Conservation (phyloP, 1,284 basidiomycete species). For the Fomitopsis betulina region DNA sequence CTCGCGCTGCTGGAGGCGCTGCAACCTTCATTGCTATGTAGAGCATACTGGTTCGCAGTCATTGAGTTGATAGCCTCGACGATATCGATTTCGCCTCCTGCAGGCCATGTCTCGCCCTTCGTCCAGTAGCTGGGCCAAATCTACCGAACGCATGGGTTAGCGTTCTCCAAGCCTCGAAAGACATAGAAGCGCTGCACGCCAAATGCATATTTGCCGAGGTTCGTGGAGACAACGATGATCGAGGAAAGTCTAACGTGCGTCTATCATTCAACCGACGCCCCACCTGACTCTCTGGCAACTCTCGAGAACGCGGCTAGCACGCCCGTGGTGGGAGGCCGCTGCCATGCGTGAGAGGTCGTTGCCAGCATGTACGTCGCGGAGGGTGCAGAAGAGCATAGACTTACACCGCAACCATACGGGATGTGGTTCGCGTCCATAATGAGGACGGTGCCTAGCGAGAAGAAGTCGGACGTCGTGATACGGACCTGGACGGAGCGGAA, state of each 20-base stretch:
- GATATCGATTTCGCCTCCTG: conserved; percentile 55
- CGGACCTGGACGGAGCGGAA: conserved; percentile 33
- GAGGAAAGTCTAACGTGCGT: background rate
- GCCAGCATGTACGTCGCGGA: background rate
- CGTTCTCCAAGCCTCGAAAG: background rate
- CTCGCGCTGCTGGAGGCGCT: conserved; percentile 25
- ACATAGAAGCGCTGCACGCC: too few relatives aligned
- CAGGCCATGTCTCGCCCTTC: conserved; percentile 48
- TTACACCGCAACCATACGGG: conserved; percentile 51
- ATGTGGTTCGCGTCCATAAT: conserved; percentile 58
- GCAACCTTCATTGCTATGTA: conserved; percentile 40
- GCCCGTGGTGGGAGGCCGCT: background rate
- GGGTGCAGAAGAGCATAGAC: conserved; percentile 1
- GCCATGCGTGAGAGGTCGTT: background rate
- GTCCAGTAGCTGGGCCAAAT: conserved; percentile 58
- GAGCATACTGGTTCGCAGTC: conserved; percentile 41
- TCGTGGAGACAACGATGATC: background rate
- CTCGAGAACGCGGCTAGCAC: background rate
- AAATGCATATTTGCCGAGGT: too few relatives aligned
- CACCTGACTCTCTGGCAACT: background rate
- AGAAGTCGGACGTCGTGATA: conserved; percentile 44
- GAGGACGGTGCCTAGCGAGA: conserved; percentile 51
- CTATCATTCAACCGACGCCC: background rate
- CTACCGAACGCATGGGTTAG: background rate
- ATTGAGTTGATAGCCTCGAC: conserved; percentile 42